Conservation (phyloP, 768 basidiomycete genomes). For the Multifurca ochricompacta region DNA sequence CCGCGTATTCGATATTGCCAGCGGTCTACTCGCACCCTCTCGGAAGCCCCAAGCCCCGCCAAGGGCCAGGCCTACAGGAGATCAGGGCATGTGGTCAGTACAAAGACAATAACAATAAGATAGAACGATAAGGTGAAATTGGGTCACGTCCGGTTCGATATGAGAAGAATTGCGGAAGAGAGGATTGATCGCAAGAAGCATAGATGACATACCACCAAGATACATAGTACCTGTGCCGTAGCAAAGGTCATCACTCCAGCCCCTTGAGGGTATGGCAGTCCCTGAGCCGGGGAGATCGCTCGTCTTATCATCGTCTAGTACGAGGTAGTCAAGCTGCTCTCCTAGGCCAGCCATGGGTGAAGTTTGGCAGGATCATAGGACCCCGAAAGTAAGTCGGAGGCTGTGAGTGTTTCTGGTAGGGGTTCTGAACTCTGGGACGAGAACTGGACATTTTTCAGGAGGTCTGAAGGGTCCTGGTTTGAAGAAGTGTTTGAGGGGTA, state of each 20-base stretch:
- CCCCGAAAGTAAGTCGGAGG: constrained; percentile 79
- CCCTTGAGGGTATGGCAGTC: constrained; percentile 89
- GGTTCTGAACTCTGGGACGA: constrained; percentile 28
- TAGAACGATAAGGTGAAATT: constrained; percentile 24
- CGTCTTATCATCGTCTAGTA: constrained; percentile 95
- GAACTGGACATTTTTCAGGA: constrained; percentile 20
- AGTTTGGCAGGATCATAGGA: constrained; percentile 88
- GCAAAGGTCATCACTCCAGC: constrained; percentile 99
- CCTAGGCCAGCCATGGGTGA: constrained; percentile 91
- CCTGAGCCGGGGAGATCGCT: constrained; percentile 82
- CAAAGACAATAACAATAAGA: constrained; percentile 89
- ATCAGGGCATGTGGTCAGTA: constrained; percentile 67
- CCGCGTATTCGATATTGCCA: constrained; percentile 78
- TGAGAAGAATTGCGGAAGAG: constrained; percentile 31
- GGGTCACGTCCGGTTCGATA: constrained; percentile 47
- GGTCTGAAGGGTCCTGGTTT: constrained; percentile 13
- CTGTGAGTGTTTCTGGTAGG: constrained; percentile 59
- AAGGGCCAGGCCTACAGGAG: constrained; percentile 75
- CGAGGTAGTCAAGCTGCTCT: constrained; percentile 90
- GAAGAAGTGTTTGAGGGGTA: neutral
- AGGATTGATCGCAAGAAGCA: constrained; percentile 21
- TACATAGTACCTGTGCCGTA: constrained; percentile 99
- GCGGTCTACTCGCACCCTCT: constrained; percentile 83
- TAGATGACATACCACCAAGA: constrained; percentile 73
- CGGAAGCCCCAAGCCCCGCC: constrained; percentile 95